Evolutionary conservation across 495 filamentous ascomycete species (phyloP), one percentile per base, ranked within the genome.

Genomic region (Pseudotulostoma volvatum): DNA sequence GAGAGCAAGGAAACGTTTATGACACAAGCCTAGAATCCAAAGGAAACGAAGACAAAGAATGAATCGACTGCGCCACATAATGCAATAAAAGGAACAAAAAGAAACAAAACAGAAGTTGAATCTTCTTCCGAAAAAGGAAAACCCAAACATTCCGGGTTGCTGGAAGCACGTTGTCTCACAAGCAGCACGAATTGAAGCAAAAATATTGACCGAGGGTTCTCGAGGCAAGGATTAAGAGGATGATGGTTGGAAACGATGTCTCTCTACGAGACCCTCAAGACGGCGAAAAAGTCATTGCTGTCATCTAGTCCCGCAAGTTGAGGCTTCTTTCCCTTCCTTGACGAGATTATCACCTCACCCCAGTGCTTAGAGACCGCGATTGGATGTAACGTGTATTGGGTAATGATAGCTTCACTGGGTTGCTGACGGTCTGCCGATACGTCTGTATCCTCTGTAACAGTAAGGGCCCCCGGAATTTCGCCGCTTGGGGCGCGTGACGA

Each of bases 271-370:
- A 67, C 60, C 36, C 60, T 61, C 43, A 67, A 45, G 19, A 67
- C 63, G 3, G 56, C 63, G 41, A 67, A 67, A n/a, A 67, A 59
- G 45, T 67, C 63, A 3, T 52, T 54, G 18, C 37, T 39, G 16
- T 37, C 40, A 9, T 46, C 37, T 8, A 43, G 43, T 13, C 51
- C 48, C 1, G 48, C 32, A 35, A 54, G 51, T 30, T 55, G 48
- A 0, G 50, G 48, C 42, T 57, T 61, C 4, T 17, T 31, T 20
- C 34, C 34, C 38, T 45, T 46, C 34, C 53, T 54, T 15, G 63
- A 53, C 31, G 64, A 64, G 34, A 67, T 52, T 4, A 67, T 55
- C 1, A 67, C 63, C 44, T 67, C 63, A 8, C 63, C 61, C 63
- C 63, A 67, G 36, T 65, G 59, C 43, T 64, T 65, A 0, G 63